phyloP scores from a whole-genome alignment of 495 filamentous ascomycete genomes.

The Aspergillus panamensis region DNA sequence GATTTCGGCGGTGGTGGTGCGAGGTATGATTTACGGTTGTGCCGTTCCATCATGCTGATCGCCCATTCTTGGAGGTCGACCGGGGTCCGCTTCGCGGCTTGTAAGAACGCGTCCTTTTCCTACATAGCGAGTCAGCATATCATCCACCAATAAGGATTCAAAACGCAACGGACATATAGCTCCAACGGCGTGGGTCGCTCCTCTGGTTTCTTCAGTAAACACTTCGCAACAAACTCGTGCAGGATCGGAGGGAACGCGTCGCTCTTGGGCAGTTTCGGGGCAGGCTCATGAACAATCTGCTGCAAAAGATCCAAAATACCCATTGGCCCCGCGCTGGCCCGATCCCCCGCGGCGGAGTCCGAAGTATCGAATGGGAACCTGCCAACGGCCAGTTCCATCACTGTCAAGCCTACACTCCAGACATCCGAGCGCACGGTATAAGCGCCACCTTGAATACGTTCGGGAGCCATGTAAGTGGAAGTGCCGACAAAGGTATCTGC shows the following conservation, averaged over 20 bases:
- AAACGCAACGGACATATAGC: slow-evolving; percentile 49
- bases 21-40: slow-evolving; percentile 90
- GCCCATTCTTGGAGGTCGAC: slow-evolving; percentile 90
- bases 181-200: slow-evolving; percentile 88
- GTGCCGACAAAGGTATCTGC: slow-evolving; percentile 98
- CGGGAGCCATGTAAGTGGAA: slow-evolving; percentile 98
- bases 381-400: slow-evolving; percentile 96
- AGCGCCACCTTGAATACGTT: slow-evolving; percentile 91
- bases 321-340: slow-evolving; percentile 71
- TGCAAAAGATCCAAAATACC: slow-evolving; percentile 95
- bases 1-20: slow-evolving; percentile 56
- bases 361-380: slow-evolving; percentile 88
- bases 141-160: slow-evolving; percentile 6
- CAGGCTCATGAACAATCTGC: slow-evolving; percentile 95
- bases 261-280: slow-evolving; percentile 89
- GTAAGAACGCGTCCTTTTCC: slow-evolving; percentile 90
- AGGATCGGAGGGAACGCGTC: slow-evolving; percentile 93
- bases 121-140: slow-evolving; percentile 33
- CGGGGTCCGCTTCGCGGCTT: slow-evolving; percentile 89
- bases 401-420: slow-evolving; percentile 93
- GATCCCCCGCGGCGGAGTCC: slow-evolving; percentile 67
- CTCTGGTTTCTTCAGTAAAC: slow-evolving; percentile 81
- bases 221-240: slow-evolving; percentile 96
- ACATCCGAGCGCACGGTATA: slow-evolving; percentile 99
- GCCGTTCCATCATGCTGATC: slow-evolving; percentile 79